Evolutionary conservation across 2,329 filamentous ascomycete species (phyloP).

Genomic region (Fusarium sarcochroum): DNA sequence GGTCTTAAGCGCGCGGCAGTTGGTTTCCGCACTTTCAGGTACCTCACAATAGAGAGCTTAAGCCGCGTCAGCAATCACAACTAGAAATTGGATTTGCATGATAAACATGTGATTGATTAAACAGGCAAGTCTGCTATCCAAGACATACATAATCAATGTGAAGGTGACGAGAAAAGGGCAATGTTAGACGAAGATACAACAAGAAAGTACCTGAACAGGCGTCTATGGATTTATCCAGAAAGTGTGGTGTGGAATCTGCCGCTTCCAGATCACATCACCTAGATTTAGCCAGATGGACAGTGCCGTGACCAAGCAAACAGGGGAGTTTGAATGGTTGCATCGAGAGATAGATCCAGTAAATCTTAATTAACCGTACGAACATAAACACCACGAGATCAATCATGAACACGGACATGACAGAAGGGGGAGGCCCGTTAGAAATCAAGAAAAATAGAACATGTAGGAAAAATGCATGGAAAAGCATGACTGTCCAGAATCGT

Average conservation of each 20-base stretch:
- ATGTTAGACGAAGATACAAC: constrained; percentile 6
- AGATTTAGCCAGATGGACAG: constrained; percentile 22
- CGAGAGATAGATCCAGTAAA: constrained; percentile 8
- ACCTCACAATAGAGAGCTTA: too few species aligned
- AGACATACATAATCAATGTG: constrained; percentile 1
- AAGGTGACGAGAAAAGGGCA: constrained; percentile 5
- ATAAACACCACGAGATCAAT: constrained; percentile 36
- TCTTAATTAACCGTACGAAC: constrained; percentile 24
- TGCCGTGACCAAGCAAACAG: constrained; percentile 22
- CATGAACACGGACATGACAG: constrained; percentile 5
- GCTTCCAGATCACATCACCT: too few species aligned
- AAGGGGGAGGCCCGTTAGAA: constrained; percentile 18
- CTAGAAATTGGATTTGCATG: background rate
- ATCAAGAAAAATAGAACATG: constrained; percentile 19
- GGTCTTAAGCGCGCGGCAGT: constrained; percentile 43
- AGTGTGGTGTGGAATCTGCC: constrained; percentile 28
- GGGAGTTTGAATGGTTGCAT: background rate
- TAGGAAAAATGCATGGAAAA: constrained; percentile 17
- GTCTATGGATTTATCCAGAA: constrained; percentile 24
- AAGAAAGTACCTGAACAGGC: background rate
- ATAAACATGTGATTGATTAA: constrained; percentile 25
- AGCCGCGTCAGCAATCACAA: constrained; percentile 28
- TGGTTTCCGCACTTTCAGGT: constrained; percentile 14
- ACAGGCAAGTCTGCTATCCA: constrained; percentile 5
- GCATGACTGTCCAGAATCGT: constrained; percentile 10